Base-by-base conservation (phyloP, 176 grass and related monocot species). In the Chloris gayana region DNA sequence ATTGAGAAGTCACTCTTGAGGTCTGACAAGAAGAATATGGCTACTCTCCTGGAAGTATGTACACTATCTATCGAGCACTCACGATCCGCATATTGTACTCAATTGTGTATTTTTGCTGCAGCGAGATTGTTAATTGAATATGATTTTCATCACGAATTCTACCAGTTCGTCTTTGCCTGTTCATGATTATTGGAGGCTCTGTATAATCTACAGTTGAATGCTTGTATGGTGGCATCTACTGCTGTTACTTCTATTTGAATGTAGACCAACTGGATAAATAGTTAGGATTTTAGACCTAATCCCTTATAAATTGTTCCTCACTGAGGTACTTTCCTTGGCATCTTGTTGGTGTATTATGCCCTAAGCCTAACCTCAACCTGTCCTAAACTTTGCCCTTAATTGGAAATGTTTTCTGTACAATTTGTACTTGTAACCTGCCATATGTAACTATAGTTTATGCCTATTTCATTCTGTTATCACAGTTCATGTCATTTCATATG, bases 1-100 rank as follows among this genome's bases (percentile, higher is more conserved):
- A 96, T 95, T 50, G 96, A 99, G 79, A 99, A 93, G 14, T 88
- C 93, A 70, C 97, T 96, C 72, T 60, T 93, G 44, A 92, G 97
- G 82, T 83, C 61, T 18, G 97, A 99, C 86, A 96, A 93, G 86
- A 99, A 99, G 83, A 99, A 90, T 63, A 99, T 99, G 93, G 49
- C 47, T 70, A 70, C 89, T 27, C 93, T 99, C 8, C 12, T 80
- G 72, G 88, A 99, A 90, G 96, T 99, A 93, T 57, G 90, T 27
- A 31, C 11, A 1, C 24, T 59, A 9, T 59, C 9, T 26, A 59
- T 57, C 21, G 25, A 37, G 8, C 54, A 25, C 57, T 29, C 25
- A 70, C 25, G 10, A 84, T 59, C 42, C 25, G 31, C 31, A 70
- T 70, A 41, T 71, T 87, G 56, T 30, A 71, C 47, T 56, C 73